These are phyloP conservation scores for Blastobotrys niveus DNA, from an alignment of 1,139 yeast genomes.

Conservation along the genomic window DNA sequence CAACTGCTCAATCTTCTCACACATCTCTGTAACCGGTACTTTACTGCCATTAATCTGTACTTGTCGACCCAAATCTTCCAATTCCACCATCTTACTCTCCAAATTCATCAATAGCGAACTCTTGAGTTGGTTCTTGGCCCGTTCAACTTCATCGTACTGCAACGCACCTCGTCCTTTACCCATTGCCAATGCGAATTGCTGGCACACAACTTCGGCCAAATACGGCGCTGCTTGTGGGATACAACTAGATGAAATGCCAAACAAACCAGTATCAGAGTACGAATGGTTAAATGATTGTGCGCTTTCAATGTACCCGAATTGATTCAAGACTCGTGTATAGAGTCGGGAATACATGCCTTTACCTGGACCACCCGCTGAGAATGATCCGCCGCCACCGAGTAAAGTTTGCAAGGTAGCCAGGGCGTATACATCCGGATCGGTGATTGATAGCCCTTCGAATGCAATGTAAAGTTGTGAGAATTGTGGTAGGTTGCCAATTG, in stretches of 20 bases:
- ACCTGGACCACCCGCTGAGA: constrained; percentile 99
- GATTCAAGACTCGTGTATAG: constrained; percentile 85
- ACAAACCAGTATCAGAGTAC: constrained; percentile 82
- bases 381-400: constrained; percentile 97
- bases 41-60: constrained; percentile 76
- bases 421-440: constrained; percentile 83
- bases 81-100: constrained; percentile 83
- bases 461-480: constrained; percentile 83
- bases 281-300: constrained; percentile 87
- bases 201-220: constrained; percentile 72
- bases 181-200: constrained; percentile 63
- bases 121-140: constrained; percentile 89
- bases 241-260: constrained; percentile 83
- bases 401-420: constrained; percentile 85
- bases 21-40: constrained; percentile 80
- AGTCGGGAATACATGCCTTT: constrained; percentile 97
- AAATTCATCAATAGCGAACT: constrained; percentile 89
- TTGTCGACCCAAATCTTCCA: constrained; percentile 95
- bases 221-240: constrained; percentile 82
- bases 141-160: constrained; percentile 62
- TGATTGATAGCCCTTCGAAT: constrained; percentile 80
- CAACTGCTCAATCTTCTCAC: constrained; percentile 62
- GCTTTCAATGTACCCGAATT: constrained; percentile 85
- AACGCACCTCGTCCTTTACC: constrained; percentile 57
- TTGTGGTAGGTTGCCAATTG: constrained; percentile 70